phyloP scores from a whole-genome alignment of 2,329 filamentous ascomycete species.

The Camillea tinctor region DNA sequence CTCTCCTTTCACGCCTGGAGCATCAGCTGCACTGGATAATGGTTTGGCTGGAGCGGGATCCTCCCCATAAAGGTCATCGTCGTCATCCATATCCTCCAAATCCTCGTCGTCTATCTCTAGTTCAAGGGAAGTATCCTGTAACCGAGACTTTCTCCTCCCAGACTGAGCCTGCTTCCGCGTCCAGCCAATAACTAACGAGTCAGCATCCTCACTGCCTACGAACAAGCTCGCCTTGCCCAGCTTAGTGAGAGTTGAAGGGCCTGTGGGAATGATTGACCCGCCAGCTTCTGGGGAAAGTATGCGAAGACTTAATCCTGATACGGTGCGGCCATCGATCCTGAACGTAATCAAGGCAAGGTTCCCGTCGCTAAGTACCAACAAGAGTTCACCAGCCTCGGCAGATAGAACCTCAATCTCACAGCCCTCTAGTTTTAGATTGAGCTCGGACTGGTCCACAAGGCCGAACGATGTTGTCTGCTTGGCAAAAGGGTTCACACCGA shows the following conservation, averaged over 20 bases:
- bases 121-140: constrained; percentile 53
- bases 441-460: constrained; percentile 79
- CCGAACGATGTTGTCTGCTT: constrained; percentile 79
- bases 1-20: constrained; percentile 52
- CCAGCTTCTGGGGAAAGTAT: constrained; percentile 62
- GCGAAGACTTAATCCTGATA: constrained; percentile 79
- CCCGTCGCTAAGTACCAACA: constrained; percentile 79
- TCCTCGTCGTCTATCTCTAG: constrained; percentile 52
- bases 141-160: constrained; percentile 62
- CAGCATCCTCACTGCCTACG: constrained; percentile 77
- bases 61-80: constrained; percentile 62
- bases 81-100: constrained; percentile 60
- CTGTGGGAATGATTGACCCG: constrained; percentile 58
- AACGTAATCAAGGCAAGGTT: constrained; percentile 75
- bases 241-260: constrained; percentile 67
- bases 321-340: constrained; percentile 83
- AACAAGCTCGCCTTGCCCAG: constrained; percentile 73
- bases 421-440: constrained; percentile 77
- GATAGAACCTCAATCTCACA: constrained; percentile 76
- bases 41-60: constrained; percentile 42
- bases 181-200: constrained; percentile 82
- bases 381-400: constrained; percentile 73
- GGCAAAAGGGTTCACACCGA: constrained; percentile 89
- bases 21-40: constrained; percentile 36
- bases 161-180: constrained; percentile 60